Evolutionary conservation across 2,329 filamentous ascomycete genomes (phyloP), one percentile per base, ranked within the genome.

Genomic region (Corinectria fuckeliana): DNA sequence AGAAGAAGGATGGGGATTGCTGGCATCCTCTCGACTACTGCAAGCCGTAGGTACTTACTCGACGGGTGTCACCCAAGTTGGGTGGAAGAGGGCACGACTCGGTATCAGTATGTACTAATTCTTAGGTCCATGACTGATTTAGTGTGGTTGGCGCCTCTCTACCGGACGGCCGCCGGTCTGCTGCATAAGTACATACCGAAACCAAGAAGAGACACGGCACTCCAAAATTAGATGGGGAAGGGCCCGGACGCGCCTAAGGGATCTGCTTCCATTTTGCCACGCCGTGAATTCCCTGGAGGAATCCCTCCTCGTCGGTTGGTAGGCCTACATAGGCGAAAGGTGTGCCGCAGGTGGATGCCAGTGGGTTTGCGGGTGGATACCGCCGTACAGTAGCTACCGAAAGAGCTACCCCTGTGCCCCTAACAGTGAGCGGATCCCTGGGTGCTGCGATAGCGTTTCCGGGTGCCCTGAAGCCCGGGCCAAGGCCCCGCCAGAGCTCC

Each of bases 401-500:
- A 50, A 58, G 38, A 64, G 64, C 67, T 69, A 68, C 58, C 67
- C 67, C 64, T 69, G 67, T 50, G 44, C 56, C 58, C 48, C 61
- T 62, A 58, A 49, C n/a, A 50, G n/a, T 59, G 64, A 59, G 64
- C 47, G 62, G 44, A 16, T 41, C 32, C n/a, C 18, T 18, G 32
- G 48, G 50, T 52, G 52, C 32, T 47, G 30, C 34, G 32, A 50
- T 60, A 52, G 55, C 55, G 41, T 58, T 50, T 52, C 54, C 47
- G 54, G 53, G 34, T 49, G 60, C 60, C 57, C 45, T 62, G 56
- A 25, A 44, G 58, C 53, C 60, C 56, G 53, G 61, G 59, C 44
- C 59, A 56, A 67, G 34, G 57, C 60, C 67, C 67, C 67, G 65
- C 64, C 56, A 66, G 62, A 70, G 67, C 67, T 69, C 61, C 59